Evolutionary conservation across 805 yeast genomes (phyloP), one percentile per base, ranked within the genome.

Genomic region (Wilhelminamyces savonicus): DNA sequence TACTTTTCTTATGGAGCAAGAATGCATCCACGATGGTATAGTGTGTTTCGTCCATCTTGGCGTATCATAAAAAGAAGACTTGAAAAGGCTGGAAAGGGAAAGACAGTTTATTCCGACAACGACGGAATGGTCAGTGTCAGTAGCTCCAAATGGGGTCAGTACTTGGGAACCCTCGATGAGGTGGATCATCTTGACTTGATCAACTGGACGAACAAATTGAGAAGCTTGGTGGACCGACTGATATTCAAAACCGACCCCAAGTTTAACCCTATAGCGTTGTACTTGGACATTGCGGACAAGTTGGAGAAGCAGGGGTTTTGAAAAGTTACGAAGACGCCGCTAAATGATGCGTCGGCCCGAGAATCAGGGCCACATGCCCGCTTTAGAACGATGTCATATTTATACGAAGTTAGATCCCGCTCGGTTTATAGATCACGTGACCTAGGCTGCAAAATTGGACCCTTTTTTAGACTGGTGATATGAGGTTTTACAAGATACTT

Each of bases 121-220:
- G 97, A 87, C 56, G 97, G 97, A 0, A 55, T 88, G 61, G 94
- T 87, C 2, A 79, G 90, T 37, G 80, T 85, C 2, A 59, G 65
- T 22, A 82, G 92, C 35, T 62, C 94, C 1, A 72, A 71, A 44
- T 87, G 96, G 95, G 96, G 96, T 0, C 58, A 74, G 26, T 84
- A 82, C 53, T 50, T 77, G 40, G 97, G 96, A 0, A 82, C 92
- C 0, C 52, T 88, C 21, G 74, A 74, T 23, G 70, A 77, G 39
- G 85, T 82, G 3, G 95, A 87, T 54, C 97, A 87, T 56, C 60
- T 85, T 36, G 95, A 88, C 51, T 59, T 86, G 35, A 84, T 87
- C 28, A 88, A 87, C 48, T 81, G 95, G 94, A 71, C 78, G 28
- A 80, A 78, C 43, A 48, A 65, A 3, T 34, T 71, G 3, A 68